phyloP scores from a whole-genome alignment of 495 filamentous ascomycete species.

The Daldinia bambusicola region DNA sequence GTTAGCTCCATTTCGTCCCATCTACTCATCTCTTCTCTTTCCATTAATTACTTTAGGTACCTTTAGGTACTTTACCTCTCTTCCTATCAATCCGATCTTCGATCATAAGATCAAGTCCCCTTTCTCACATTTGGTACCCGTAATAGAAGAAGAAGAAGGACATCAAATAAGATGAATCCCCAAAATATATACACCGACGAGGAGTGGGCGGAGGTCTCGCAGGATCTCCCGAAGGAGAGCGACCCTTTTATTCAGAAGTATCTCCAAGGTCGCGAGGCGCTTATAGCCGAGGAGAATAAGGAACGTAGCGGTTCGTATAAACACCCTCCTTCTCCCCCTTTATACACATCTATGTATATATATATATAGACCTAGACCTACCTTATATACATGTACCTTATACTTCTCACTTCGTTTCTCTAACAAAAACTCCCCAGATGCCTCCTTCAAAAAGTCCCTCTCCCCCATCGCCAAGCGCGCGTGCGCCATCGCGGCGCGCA shows the following conservation, averaged over 20 bases:
- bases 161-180: slow-evolving; percentile 24
- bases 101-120: neutral
- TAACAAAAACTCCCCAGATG: slow-evolving; percentile 58
- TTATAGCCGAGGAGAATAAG: slow-evolving; percentile 82
- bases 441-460: slow-evolving; percentile 72
- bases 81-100: neutral
- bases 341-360: no score
- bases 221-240: slow-evolving; percentile 62
- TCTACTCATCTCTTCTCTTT: no score
- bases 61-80: neutral
- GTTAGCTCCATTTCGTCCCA: neutral
- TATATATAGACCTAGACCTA: no score
- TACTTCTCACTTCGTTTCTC: neutral
- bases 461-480: slow-evolving; percentile 80
- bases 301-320: slow-evolving; percentile 76
- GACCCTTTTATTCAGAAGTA: slow-evolving; percentile 86
- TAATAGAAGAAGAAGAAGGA: neutral
- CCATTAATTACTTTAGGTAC: no score
- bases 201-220: slow-evolving; percentile 63
- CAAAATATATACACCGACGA: slow-evolving; percentile 53
- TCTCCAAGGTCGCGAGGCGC: slow-evolving; percentile 75
- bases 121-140: neutral
- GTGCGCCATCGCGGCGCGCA: slow-evolving; percentile 77
- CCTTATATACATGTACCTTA: no score
- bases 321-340: neutral